A percentile compares a stretch with the other conserved stretches of the same genome.
Conservation (phyloP, 768 basidiomycete species). For the Leccinum olivaceopallidum region DNA sequence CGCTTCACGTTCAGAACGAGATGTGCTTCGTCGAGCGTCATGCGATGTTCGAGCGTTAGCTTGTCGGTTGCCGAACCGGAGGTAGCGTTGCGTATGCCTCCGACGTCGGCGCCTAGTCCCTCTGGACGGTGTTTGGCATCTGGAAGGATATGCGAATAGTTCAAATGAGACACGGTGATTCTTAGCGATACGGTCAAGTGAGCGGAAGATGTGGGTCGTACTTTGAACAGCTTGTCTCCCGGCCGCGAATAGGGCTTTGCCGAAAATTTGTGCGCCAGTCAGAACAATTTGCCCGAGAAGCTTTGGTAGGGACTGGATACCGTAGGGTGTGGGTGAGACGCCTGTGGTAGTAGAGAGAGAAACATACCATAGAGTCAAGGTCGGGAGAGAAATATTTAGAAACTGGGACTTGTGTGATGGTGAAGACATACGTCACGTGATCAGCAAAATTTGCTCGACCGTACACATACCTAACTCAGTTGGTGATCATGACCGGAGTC, state of each 20-base stretch:
- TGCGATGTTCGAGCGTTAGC: conserved; percentile 80
- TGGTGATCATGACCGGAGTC: conserved; percentile 10
- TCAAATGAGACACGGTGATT: not conserved
- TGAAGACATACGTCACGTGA: conserved; percentile 21
- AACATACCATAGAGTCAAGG: conserved; percentile 25
- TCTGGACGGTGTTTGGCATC: conserved; percentile 86
- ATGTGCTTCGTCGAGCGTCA: conserved; percentile 95
- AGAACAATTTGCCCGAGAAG: conserved; percentile 78
- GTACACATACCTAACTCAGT: not conserved
- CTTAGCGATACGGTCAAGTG: conserved; percentile 4
- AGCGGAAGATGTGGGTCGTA: conserved; percentile 40
- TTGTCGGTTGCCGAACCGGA: conserved; percentile 78
- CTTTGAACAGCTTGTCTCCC: conserved; percentile 92
- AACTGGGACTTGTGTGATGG: not conserved
- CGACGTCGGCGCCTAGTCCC: conserved; percentile 64
- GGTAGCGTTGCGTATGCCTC: conserved; percentile 72
- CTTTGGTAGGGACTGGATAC: conserved; percentile 70
- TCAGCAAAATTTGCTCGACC: conserved; percentile 8
- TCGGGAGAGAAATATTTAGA: not conserved
- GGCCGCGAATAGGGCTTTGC: conserved; percentile 89
- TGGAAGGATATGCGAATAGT: conserved; percentile 30
- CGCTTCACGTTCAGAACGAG: conserved; percentile 88
- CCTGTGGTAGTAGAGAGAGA: not conserved
- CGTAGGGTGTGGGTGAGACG: conserved; percentile 2
- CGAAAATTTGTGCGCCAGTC: conserved; percentile 77